Percentiles rank a stretch among this genome's conserved stretches.
Conservation (phyloP, 768 basidiomycete genomes). For the Russula abietina region DNA sequence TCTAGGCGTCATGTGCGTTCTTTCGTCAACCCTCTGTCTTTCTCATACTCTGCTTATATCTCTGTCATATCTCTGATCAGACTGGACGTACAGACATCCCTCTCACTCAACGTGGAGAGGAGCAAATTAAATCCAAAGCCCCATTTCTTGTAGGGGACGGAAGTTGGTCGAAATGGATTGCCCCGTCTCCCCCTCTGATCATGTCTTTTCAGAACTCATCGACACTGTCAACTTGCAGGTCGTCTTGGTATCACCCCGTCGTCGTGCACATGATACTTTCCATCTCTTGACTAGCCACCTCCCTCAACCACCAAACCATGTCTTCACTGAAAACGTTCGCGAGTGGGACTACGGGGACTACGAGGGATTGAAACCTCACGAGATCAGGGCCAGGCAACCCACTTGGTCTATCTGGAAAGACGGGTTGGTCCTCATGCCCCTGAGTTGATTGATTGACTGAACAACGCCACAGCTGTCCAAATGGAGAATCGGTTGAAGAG, state of each 20-base stretch:
- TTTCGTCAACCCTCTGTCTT: not conserved
- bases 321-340: constrained; percentile 57
- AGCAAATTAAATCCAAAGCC: constrained; percentile 61
- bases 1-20: constrained; percentile 55
- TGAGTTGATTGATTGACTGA: not conserved
- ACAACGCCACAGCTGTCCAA: constrained; percentile 57
- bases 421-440: constrained; percentile 43
- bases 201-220: constrained; percentile 49
- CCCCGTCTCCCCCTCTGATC: not conserved
- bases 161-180: constrained; percentile 44
- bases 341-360: constrained; percentile 94
- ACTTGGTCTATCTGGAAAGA: constrained; percentile 83
- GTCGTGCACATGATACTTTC: constrained; percentile 81
- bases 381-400: constrained; percentile 58
- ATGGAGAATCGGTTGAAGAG: constrained; percentile 76
- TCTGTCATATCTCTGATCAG: constrained; percentile 36
- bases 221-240: constrained; percentile 73
- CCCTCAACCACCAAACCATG: constrained; percentile 43
- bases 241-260: constrained; percentile 80
- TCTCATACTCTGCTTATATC: constrained; percentile 7
- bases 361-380: constrained; percentile 74
- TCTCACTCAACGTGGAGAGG: constrained; percentile 69
- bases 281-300: constrained; percentile 64
- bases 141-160: constrained; percentile 65
- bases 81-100: constrained; percentile 88